Conservation (phyloP, 2,329 filamentous ascomycete species). For the Trichophyton benhamiae region DNA sequence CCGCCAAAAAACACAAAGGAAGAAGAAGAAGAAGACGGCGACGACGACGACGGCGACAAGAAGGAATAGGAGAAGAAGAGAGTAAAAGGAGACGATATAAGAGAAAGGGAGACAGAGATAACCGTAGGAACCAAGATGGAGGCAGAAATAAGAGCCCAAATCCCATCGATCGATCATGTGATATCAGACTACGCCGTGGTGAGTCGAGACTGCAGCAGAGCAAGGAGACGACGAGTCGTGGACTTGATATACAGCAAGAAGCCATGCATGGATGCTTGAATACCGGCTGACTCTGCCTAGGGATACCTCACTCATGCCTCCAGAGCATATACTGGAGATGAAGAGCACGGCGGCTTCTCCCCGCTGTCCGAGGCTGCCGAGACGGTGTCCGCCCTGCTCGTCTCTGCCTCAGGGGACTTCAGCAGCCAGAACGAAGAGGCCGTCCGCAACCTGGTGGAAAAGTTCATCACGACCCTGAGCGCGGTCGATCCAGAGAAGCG, state of each 20-base stretch:
- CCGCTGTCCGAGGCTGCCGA: slow-evolving; percentile 75
- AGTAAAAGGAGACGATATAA: neutral
- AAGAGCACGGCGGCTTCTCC: slow-evolving; percentile 54
- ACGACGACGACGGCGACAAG: neutral
- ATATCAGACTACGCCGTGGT: slow-evolving; percentile 79
- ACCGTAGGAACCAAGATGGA: slow-evolving; percentile 50
- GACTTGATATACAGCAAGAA: neutral
- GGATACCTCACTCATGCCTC: slow-evolving; percentile 93
- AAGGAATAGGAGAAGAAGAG: neutral
- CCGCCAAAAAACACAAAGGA: neutral
- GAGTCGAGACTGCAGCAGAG: slow-evolving; percentile 16
- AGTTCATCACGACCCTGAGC: slow-evolving; percentile 75
- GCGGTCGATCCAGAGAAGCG: slow-evolving; percentile 53
- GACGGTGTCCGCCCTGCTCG: slow-evolving; percentile 71
- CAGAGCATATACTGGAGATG: slow-evolving; percentile 63
- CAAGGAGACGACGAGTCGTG: neutral
- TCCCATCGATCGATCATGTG: slow-evolving; percentile 78
- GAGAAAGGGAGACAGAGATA: neutral
- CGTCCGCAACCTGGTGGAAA: slow-evolving; percentile 72
- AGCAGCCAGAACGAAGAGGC: slow-evolving; percentile 59
- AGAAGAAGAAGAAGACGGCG: neutral
- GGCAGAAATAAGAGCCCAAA: slow-evolving; percentile 68
- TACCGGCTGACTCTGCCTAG: slow-evolving; percentile 18
- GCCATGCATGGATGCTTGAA: neutral
- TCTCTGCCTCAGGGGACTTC: slow-evolving; percentile 83